Conservation (phyloP, 225 moss, liverwort and hornwort species). For the Pleurozium schreberi region DNA sequence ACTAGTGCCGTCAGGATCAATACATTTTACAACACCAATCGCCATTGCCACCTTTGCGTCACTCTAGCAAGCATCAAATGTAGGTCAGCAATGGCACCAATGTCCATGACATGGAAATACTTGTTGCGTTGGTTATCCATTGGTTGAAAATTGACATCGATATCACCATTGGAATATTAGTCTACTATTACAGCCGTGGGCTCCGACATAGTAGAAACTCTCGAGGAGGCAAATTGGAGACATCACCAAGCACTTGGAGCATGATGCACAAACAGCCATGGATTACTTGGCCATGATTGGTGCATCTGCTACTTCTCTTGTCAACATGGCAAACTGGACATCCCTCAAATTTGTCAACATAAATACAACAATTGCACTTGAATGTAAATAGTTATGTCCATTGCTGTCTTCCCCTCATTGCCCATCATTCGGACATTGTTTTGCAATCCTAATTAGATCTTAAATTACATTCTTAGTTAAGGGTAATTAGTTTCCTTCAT, state of each 20-base stretch:
- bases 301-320: neutral
- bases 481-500: neutral
- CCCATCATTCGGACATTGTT: conserved; percentile 1
- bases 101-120: too few species aligned
- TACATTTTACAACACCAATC: too few species aligned
- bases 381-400: neutral
- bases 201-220: too few species aligned
- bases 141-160: too few species aligned
- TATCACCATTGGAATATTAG: too few species aligned
- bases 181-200: too few species aligned
- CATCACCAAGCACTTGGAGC: conserved; percentile 11
- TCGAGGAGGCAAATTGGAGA: conserved; percentile 30
- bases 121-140: too few species aligned
- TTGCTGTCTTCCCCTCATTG: neutral
- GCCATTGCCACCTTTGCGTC: too few species aligned
- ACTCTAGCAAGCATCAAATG: too few species aligned
- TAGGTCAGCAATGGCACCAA: too few species aligned
- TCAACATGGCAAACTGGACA: neutral
- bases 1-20: too few species aligned
- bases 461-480: neutral
- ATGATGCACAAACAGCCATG: neutral
- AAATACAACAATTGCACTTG: neutral
- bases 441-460: neutral
- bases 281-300: conserved; percentile 1
- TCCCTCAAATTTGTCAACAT: neutral